Evolutionary conservation across 176 grass and related monocot genomes (phyloP).

Genomic region (Raddia guianensis): DNA sequence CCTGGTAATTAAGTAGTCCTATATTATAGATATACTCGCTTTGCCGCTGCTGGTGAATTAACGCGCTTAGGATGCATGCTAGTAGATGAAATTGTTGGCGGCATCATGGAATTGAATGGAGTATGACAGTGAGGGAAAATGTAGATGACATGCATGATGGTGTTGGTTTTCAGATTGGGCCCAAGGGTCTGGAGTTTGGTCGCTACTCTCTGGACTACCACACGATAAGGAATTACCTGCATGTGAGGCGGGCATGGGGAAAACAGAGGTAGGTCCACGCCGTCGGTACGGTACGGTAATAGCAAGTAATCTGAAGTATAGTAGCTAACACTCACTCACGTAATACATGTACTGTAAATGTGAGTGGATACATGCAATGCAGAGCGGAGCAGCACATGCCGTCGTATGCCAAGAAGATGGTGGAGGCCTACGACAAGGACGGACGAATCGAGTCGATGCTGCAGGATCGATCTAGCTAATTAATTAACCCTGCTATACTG

Average conservation of each 20-base stretch:
- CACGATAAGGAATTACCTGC: constrained; percentile 87
- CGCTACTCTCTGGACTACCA: constrained; percentile 98
- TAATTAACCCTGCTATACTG: no score
- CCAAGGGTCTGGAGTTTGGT: constrained; percentile 92
- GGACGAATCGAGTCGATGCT: constrained; percentile 70
- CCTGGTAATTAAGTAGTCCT: constrained; percentile 52
- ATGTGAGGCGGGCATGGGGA: constrained; percentile 80
- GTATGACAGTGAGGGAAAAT: no score
- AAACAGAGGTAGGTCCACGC: constrained; percentile 49
- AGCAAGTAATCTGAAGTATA: no score
- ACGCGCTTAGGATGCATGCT: background rate
- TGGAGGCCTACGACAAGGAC: constrained; percentile 71
- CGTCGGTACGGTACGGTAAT: no score
- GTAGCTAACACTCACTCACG: no score
- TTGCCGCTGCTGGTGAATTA: background rate
- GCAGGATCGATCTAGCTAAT: background rate
- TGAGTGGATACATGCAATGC: background rate
- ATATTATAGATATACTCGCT: no score
- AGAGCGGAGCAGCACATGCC: constrained; percentile 90
- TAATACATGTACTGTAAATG: no score
- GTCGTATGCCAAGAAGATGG: constrained; percentile 81
- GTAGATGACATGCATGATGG: background rate
- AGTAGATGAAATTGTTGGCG: no score
- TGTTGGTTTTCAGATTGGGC: constrained; percentile 62
- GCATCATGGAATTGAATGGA: no score